Evolutionary conservation across 1,139 yeast genomes (phyloP).

Genomic region (Candida neerlandica): DNA sequence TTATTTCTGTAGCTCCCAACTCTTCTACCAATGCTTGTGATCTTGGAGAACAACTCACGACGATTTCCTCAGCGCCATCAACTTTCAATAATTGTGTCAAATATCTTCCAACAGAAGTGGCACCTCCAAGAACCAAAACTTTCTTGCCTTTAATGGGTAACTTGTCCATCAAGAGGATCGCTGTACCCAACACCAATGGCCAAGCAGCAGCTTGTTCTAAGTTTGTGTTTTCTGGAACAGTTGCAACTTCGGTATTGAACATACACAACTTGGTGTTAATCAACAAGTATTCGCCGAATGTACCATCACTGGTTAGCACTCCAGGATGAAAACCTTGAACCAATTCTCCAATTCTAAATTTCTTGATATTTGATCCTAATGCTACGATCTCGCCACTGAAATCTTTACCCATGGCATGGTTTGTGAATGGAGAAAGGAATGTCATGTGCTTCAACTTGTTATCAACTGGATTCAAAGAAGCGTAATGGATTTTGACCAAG

Average conservation of each 20-base stretch:
- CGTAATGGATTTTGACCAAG: slow-evolving; percentile 60
- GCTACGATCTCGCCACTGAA: slow-evolving; percentile 63
- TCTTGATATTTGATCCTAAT: slow-evolving; percentile 43
- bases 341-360: slow-evolving; percentile 58
- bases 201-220: slow-evolving; percentile 60
- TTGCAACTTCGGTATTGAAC: slow-evolving; percentile 37
- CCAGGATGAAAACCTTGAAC: slow-evolving; percentile 56
- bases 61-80: slow-evolving; percentile 47
- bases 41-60: slow-evolving; percentile 36
- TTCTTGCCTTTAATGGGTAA: slow-evolving; percentile 16
- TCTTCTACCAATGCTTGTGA: slow-evolving; percentile 42
- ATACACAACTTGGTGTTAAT: slow-evolving; percentile 29
- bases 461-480: slow-evolving; percentile 72
- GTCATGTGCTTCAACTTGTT: slow-evolving; percentile 44
- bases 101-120: slow-evolving; percentile 67
- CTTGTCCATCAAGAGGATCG: slow-evolving; percentile 41
- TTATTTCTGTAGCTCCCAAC: slow-evolving; percentile 53
- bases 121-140: slow-evolving; percentile 69
- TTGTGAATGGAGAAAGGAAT: slow-evolving; percentile 15
- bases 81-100: slow-evolving; percentile 58
- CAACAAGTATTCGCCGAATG: slow-evolving; percentile 43
- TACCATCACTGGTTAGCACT: slow-evolving; percentile 50
- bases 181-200: slow-evolving; percentile 60
- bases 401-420: slow-evolving; percentile 63
- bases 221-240: slow-evolving; percentile 49